Evolutionary conservation across 192 early-diverging fungal genomes (phyloP), one percentile per base, ranked within the genome.

Genomic region (Entomortierella chlamydospora): DNA sequence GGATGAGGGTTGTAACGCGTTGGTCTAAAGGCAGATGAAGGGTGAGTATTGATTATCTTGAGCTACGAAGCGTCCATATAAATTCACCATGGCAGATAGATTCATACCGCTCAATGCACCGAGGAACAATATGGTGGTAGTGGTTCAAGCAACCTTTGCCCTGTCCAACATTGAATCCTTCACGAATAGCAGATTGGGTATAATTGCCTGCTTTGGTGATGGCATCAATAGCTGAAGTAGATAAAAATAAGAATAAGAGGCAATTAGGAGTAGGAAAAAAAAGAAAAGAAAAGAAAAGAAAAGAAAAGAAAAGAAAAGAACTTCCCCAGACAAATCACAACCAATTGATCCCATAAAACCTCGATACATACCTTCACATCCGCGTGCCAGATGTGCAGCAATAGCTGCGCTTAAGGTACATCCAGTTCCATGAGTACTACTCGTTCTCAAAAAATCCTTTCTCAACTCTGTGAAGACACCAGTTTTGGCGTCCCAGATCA

Each of bases 381-480:
- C 90, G 51, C 80, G 83, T 13, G 91, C 91, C 25, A 96, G 72
- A 45, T 87, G 68, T 9, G 91, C 88, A 20, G 93, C 87, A 67
- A 96, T 92, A 2, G 95, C 95, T 11, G 95, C 86, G 30, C 92
- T 91, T 47, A 95, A 74, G 6, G 95, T 96, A 65, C 95, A 96
- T 53, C 95, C 95, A 0, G 95, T 96, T 0, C 95, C 95, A 81
- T 96, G 95, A 0, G 92, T 93, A 74, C 91, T 92, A 33, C 67
- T 83, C 6, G 93, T 91, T 18, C 85, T 68, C n/a, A 94, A 67
- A 67, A 85, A 92, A 6, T 80, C 82, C 37, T 90, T 89, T 45
- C 66, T 65, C 31, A 92, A 74, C 31, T 87, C 81, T 7, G 70
- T 67, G 42, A 90, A 81, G 25, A 58, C 68, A 12, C 65, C 52